phyloP scores from a whole-genome alignment of 2,329 filamentous ascomycete genomes.

The Diaporthe amygdali region DNA sequence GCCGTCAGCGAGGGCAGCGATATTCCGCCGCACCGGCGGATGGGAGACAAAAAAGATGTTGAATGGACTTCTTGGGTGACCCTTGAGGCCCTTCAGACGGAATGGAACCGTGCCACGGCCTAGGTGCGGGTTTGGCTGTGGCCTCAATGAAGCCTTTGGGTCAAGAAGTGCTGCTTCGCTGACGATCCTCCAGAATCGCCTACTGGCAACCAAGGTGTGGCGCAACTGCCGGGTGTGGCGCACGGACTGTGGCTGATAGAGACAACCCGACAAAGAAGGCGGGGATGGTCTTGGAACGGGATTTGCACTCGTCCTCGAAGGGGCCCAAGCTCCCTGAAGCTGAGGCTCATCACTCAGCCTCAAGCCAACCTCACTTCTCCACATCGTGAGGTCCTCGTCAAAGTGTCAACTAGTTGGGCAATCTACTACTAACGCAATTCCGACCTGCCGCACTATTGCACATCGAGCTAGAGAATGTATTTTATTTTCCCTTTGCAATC shows the following conservation, averaged over 20 bases:
- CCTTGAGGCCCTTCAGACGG: constrained; percentile 22
- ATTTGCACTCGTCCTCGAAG: neutral
- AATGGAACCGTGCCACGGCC: constrained; percentile 9
- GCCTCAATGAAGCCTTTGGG: constrained; percentile 17
- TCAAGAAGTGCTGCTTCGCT: constrained; percentile 12
- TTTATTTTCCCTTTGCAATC: no score
- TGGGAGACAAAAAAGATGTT: constrained; percentile 11
- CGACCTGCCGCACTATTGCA: no score
- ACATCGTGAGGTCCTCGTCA: no score
- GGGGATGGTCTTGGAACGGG: neutral
- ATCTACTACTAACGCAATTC: no score
- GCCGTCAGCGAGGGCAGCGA: constrained; percentile 12
- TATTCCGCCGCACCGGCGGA: constrained; percentile 7
- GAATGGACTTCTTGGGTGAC: neutral
- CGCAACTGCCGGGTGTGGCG: neutral
- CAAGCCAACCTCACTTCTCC: neutral
- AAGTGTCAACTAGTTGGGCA: no score
- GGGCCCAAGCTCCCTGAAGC: neutral
- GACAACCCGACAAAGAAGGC: neutral
- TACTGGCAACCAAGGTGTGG: neutral
- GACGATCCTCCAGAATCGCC: constrained; percentile 8
- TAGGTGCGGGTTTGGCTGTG: constrained; percentile 20
- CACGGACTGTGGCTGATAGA: neutral
- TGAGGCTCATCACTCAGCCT: neutral
- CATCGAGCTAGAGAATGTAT: no score